Evolutionary conservation across 2,329 filamentous ascomycete species (phyloP), one percentile per base, ranked within the genome.

Genomic region (Penicillium sp.): DNA sequence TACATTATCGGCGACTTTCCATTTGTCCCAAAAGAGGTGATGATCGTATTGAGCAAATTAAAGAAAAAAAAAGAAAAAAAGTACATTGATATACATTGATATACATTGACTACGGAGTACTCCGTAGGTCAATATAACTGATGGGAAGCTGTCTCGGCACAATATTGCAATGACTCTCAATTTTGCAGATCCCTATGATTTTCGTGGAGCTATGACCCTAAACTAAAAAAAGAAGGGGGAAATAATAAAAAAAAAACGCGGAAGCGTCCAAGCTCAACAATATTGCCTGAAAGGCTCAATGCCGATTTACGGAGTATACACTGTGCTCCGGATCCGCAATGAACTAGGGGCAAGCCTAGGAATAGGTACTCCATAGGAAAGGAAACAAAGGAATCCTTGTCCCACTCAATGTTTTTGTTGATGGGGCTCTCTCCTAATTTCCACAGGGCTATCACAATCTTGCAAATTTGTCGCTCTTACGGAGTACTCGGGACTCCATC

Each of bases 351-450:
- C 23, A 19, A 27, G 19, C 16, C 31, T 9, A 33, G 27, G 15
- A 36, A 47, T 27, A 27, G 25, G 25, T 27, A 27, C 25, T 7
- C 6, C 7, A 8, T 27, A 25, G 5, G 25, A 2, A 7, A 53
- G 19, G n/a, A 40, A 40, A 50, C 29, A 50, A 55, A 21, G 31
- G 3, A 44, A 40, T 49, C 31, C 38, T 33, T 46, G 25, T 53
- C 7, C 44, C 46, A 16, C 33, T 38, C 39, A 44, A 29, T 50
- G 38, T 39, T 27, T 46, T 53, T 38, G 51, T 49, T 49, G 36
- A 53, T 25, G 36, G 38, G 45, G 39, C 25, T 53, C 25, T 46
- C 51, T 23, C 23, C 34, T n/a, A 55, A 50, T 55, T 55, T 55
- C 31, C 10, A 44, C 21, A 43, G 38, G 52, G 21, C 38, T 36